A percentile compares a stretch with the other conserved stretches of the same genome.
Evolutionary conservation across 2,329 filamentous ascomycete species (phyloP).

Genomic region (Allantophomopsis cytisporea): DNA sequence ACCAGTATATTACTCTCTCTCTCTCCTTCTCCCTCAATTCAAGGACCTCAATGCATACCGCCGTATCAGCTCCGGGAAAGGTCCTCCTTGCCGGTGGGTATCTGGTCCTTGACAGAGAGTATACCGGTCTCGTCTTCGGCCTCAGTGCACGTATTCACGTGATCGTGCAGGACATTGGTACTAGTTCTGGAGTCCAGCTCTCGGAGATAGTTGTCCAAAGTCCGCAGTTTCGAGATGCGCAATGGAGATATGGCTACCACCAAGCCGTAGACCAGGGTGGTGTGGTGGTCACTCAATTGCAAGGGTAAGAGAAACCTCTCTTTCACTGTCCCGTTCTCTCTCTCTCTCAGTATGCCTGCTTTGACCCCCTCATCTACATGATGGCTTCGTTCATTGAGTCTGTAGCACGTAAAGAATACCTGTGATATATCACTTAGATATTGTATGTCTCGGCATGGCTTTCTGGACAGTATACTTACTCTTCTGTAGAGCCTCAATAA

Average conservation of each 20-base stretch:
- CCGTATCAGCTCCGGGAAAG: slow-evolving; percentile 85
- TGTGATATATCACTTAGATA: too few relatives aligned
- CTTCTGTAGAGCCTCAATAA: slow-evolving; percentile 17
- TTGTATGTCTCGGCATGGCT: too few relatives aligned
- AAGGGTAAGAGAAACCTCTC: slow-evolving; percentile 41
- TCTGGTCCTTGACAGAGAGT: slow-evolving; percentile 76
- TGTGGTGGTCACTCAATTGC: slow-evolving; percentile 66
- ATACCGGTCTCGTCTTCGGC: slow-evolving; percentile 64
- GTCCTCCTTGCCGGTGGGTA: slow-evolving; percentile 92
- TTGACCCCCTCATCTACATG: too few relatives aligned
- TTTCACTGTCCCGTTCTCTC: neutral
- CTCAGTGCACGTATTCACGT: slow-evolving; percentile 56
- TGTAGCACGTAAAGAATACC: too few relatives aligned
- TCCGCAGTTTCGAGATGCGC: slow-evolving; percentile 77
- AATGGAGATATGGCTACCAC: slow-evolving; percentile 79
- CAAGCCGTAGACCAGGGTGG: slow-evolving; percentile 60
- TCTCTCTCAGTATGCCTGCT: neutral
- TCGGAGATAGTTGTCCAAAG: slow-evolving; percentile 75
- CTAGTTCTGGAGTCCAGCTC: slow-evolving; percentile 48
- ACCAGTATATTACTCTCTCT: too few relatives aligned
- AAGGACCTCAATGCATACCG: slow-evolving; percentile 6
- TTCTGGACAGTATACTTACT: slow-evolving; percentile 2
- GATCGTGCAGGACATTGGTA: slow-evolving; percentile 40
- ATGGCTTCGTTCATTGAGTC: too few relatives aligned
- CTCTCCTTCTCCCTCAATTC: too few relatives aligned